phyloP scores from a whole-genome alignment of 2,329 filamentous ascomycete genomes.

The Hypoxylon sp. region DNA sequence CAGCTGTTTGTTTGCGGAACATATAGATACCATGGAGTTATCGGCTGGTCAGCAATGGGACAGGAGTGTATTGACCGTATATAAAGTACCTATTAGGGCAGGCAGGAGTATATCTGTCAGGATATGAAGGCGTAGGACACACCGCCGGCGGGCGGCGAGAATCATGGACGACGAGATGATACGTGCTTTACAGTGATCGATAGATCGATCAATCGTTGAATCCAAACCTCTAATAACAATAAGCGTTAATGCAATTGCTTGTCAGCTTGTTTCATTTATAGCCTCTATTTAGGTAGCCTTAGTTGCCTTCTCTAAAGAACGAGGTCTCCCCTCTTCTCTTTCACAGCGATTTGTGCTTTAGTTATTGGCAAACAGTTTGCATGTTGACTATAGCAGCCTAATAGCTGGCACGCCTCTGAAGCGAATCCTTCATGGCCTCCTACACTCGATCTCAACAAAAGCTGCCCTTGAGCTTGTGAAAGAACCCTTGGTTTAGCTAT shows the following conservation, averaged over 20 bases:
- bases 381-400: neutral
- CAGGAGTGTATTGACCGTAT: conserved; percentile 5
- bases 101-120: conserved; percentile 5
- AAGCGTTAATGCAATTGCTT: conserved; percentile 2
- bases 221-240: conserved; percentile 29
- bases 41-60: conserved; percentile 1
- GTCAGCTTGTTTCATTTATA: neutral
- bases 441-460: neutral
- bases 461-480: neutral
- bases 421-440: neutral
- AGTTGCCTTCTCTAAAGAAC: neutral
- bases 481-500: neutral
- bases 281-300: neutral
- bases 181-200: conserved; percentile 22
- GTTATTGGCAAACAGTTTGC: neutral
- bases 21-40: conserved; percentile 36
- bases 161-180: conserved; percentile 28
- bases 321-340: neutral
- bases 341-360: neutral
- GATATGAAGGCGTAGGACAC: neutral
- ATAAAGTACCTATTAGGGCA: neutral
- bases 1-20: neutral
- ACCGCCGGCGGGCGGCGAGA: neutral
- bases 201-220: conserved; percentile 37
- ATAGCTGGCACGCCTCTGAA: neutral